Percentiles rank a stretch among this genome's conserved stretches.
These are phyloP conservation scores for Cercospora berteroae DNA, from an alignment of 2,329 filamentous ascomycete genomes.

Conservation along the genomic window DNA sequence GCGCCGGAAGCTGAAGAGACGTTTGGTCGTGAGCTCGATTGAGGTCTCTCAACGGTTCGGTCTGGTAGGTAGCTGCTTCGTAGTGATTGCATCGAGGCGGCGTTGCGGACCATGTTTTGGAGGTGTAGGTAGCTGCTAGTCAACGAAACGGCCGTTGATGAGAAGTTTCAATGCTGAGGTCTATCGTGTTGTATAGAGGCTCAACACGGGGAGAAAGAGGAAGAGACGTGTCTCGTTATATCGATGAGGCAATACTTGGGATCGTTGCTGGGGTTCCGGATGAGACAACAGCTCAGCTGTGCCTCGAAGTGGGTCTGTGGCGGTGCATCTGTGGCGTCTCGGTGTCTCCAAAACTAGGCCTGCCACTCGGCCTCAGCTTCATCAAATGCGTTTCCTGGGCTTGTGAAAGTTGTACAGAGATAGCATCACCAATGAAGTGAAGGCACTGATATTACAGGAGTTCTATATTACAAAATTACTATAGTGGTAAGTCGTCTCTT, in stretches of 20 bases:
- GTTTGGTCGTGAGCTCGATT: not conserved
- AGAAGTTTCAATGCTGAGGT: not conserved
- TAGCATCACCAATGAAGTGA: not conserved
- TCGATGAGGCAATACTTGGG: not conserved
- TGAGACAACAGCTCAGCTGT: not conserved
- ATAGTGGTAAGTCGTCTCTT: not conserved
- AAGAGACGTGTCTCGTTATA: not conserved
- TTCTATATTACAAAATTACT: not conserved
- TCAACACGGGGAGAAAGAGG: not conserved
- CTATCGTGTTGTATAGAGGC: not conserved
- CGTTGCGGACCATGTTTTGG: slow-evolving; percentile 33
- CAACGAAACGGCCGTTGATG: not conserved
- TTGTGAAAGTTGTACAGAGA: not conserved
- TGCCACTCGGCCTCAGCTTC: not conserved
- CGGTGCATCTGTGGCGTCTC: not conserved
- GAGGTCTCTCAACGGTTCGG: slow-evolving; percentile 5
- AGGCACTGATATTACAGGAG: not conserved
- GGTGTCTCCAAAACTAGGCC: not conserved
- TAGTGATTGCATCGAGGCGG: slow-evolving; percentile 31
- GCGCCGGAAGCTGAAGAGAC: not conserved
- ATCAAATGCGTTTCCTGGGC: not conserved
- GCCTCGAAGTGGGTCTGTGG: not conserved
- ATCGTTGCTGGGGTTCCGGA: not conserved
- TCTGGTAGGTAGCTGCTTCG: slow-evolving; percentile 25
- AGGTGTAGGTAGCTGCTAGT: not conserved